Evolutionary conservation across 2,329 filamentous ascomycete species (phyloP).

Genomic region (Diaporthe eres): DNA sequence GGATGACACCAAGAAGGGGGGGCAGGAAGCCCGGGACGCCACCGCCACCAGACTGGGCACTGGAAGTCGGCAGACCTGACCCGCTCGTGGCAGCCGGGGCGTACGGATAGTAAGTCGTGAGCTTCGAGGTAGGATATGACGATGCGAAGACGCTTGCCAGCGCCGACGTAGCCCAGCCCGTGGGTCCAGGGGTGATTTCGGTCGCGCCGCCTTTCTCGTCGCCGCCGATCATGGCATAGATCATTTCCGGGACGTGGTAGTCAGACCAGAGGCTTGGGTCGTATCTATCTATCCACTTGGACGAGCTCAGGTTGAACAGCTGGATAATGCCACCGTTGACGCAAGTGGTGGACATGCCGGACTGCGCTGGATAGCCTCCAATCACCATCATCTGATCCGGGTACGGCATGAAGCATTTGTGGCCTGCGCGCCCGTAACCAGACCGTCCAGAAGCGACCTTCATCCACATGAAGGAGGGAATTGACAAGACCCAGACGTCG

Average conservation of each 20-base stretch:
- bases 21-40: constrained; percentile 70
- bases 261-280: constrained; percentile 72
- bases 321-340: constrained; percentile 68
- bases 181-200: constrained; percentile 72
- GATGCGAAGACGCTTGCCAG: constrained; percentile 68
- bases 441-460: constrained; percentile 59
- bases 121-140: constrained; percentile 68
- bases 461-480: constrained; percentile 87
- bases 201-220: constrained; percentile 77
- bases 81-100: constrained; percentile 51
- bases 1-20: constrained; percentile 73
- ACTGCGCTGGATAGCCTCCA: constrained; percentile 71
- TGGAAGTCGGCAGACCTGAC: constrained; percentile 41
- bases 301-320: constrained; percentile 80
- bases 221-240: constrained; percentile 78
- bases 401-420: constrained; percentile 82
- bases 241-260: constrained; percentile 78
- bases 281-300: constrained; percentile 79
- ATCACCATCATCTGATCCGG: constrained; percentile 85
- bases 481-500: constrained; percentile 84
- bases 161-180: constrained; percentile 64
- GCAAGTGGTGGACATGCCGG: constrained; percentile 55
- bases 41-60: constrained; percentile 49
- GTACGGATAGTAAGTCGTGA: constrained; percentile 75
- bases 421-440: constrained; percentile 75